A percentile compares a stretch with the other conserved stretches of the same genome.
Evolutionary conservation across 1,284 basidiomycete species (phyloP).

Genomic region (Ceratobasidium sp.): DNA sequence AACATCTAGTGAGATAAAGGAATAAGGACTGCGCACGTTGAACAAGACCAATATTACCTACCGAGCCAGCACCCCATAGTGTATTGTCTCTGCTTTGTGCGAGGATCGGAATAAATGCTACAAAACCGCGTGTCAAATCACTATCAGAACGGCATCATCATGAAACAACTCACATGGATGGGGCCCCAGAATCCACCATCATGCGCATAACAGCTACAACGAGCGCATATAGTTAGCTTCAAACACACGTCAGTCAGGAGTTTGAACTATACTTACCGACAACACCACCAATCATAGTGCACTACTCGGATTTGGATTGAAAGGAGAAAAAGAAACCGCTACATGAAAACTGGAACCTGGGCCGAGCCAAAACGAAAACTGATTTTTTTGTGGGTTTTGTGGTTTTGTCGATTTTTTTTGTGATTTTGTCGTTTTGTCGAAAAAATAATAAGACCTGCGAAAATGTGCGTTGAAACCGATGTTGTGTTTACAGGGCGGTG

Average conservation of each 20-base stretch:
- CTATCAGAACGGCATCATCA: background rate
- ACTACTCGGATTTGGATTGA: background rate
- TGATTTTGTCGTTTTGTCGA: background rate
- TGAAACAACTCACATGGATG: background rate
- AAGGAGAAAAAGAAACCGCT: background rate
- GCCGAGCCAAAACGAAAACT: background rate
- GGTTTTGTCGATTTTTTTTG: background rate
- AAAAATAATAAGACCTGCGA: background rate
- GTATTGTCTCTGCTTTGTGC: background rate
- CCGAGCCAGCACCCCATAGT: no score
- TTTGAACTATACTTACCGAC: background rate
- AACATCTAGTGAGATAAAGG: no score
- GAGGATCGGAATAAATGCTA: background rate
- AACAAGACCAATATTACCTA: background rate
- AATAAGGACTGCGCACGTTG: background rate
- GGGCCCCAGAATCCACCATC: background rate
- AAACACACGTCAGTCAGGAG: background rate
- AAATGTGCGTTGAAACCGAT: background rate
- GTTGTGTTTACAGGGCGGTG: background rate
- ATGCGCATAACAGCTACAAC: background rate
- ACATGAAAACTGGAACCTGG: background rate
- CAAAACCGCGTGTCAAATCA: background rate
- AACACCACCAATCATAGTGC: background rate
- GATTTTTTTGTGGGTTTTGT: background rate
- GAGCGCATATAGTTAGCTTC: background rate